Conservation (phyloP, 2,329 filamentous ascomycete species). For the Colletotrichum sp. region DNA sequence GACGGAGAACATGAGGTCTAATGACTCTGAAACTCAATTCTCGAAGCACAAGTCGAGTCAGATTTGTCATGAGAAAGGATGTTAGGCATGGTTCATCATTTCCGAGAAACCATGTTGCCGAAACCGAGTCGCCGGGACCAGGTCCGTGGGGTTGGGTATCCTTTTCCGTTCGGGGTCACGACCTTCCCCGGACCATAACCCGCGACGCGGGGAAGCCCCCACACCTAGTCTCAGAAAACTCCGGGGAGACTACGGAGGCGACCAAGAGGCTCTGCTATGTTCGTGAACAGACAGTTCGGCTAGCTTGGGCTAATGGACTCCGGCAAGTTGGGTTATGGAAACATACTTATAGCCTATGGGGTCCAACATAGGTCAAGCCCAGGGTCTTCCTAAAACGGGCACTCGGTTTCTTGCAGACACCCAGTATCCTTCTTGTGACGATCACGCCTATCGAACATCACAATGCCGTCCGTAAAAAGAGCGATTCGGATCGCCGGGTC, state of each 20-base stretch:
- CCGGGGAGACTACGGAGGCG: neutral
- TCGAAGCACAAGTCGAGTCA: neutral
- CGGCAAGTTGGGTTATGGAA: neutral
- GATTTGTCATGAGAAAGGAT: neutral
- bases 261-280: neutral
- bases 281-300: neutral
- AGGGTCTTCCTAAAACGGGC: neutral
- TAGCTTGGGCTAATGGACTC: neutral
- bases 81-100: neutral
- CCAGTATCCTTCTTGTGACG: neutral
- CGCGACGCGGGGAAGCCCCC: neutral
- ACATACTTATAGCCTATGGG: neutral
- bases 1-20: neutral
- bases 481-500: slow-evolving; percentile 42
- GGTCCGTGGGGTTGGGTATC: neutral
- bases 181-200: neutral
- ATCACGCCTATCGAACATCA: neutral
- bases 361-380: neutral
- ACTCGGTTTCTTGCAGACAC: neutral
- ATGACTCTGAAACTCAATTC: neutral
- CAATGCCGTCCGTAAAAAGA: slow-evolving; percentile 32
- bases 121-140: neutral
- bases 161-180: neutral
- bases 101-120: neutral
- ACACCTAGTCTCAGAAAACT: neutral